Base-by-base conservation (phyloP, 352 stramenopile genomes). In the Globisporangium abappressorium region DNA sequence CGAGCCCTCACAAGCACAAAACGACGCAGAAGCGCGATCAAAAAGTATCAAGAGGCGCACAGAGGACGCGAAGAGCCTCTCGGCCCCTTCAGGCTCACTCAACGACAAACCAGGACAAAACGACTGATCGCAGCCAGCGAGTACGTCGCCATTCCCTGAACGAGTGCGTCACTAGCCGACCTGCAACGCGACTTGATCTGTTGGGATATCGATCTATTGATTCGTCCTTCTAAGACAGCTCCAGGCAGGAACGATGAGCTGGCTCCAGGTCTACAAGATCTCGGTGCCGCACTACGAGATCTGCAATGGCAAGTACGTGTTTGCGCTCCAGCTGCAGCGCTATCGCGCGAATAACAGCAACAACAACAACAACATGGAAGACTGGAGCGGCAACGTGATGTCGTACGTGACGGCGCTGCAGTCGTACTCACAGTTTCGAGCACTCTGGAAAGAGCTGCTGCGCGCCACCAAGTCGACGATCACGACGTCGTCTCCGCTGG, bases 351-450 rank as follows among this genome's bases (percentile, higher is more conserved):
- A 61, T 70, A 74, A 47, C 71, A 79, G 58, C 46, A 77, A 18
- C 43, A 75, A 55, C 64, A 66, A 22, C 67, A 70, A 18, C 12
- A 62, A 5, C 36, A 66, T 11, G 49, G 69, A 78, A 18, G 57
- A 74, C 34, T 60, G 70, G 5, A 70, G 55, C 38, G 59, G 66
- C 51, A 70, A 54, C 28, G 58, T 70, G 18, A 34, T 53, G 12
- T 62, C 69, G 3, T 65, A 64, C 38, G 68, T 80, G 46, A 76
- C 72, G 4, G 72, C 72, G 15, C 64, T 71, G 57, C 81, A 78
- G 20, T 90, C 81, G 6, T 88, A 88, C 71, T 88, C 79, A 0
- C 74, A 90, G 64, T 90, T 90, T 46, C 81, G 81, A 24, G 72
- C 71, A 53, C 76, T 90, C 53, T 88, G 79, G 79, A 84, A 74